Evolutionary conservation across 73 alveolate genomes (phyloP), one percentile per base, ranked within the genome.

Genomic region (Symbiodinium pilosum): DNA sequence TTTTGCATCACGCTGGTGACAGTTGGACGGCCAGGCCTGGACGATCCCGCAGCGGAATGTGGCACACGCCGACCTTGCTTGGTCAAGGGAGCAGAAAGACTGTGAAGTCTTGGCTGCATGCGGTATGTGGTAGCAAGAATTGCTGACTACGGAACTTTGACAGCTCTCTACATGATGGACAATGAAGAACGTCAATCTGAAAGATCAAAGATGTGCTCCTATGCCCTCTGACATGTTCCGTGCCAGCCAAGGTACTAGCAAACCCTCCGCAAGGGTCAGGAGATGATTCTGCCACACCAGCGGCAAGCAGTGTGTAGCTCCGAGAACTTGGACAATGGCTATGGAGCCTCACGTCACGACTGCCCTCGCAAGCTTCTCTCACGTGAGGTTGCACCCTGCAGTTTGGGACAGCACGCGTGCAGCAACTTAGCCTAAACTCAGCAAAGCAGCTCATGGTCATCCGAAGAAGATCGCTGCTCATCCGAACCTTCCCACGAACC

Each of bases 391-490:
- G n/a, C n/a, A n/a, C n/a, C n/a, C n/a, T n/a, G n/a, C n/a, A n/a
- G n/a, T n/a, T n/a, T n/a, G n/a, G n/a, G n/a, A n/a, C n/a, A n/a
- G n/a, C n/a, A n/a, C n/a, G n/a, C n/a, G n/a, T n/a, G n/a, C n/a
- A n/a, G n/a, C n/a, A n/a, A n/a, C n/a, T n/a, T n/a, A n/a, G 4
- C 81, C 4, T n/a, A 0, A 20, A 28, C 81, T 26, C 38, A 16
- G 39, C 39, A 32, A 26, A 64, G 81, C 3, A 28, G 81, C 81
- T 28, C 81, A 64, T 64, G 39, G 81, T 64, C 81, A 64, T 64
- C 39, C 81, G 81, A 30, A 64, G 81, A 32, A 64, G 81, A 14
- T 64, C 81, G 81, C 81, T 64, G 81, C 81, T 64, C 81, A 64
- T 64, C 38, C 81, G 81, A 38, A 64, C 81, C 81, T 64, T 18